phyloP scores from a whole-genome alignment of 805 yeast genomes.

The Wickerhamomyces chaumierensis region DNA sequence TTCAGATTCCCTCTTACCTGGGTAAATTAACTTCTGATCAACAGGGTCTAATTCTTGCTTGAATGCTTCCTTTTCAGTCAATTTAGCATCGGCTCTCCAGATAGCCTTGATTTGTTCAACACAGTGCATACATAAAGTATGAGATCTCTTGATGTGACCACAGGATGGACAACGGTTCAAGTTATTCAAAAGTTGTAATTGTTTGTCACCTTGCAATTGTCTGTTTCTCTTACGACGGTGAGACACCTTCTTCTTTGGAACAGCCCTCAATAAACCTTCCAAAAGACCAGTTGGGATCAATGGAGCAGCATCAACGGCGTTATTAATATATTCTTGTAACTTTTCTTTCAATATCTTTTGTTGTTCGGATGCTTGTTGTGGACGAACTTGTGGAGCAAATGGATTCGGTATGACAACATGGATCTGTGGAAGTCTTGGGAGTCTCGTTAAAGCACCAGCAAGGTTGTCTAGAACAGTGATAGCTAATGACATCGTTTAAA shows the following conservation, averaged over 20 bases:
- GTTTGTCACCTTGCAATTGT: constrained; percentile 73
- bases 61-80: constrained; percentile 17
- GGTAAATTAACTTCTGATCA: constrained; percentile 60
- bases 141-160: constrained; percentile 84
- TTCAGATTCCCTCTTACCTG: constrained; percentile 50
- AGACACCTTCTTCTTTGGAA: constrained; percentile 88
- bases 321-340: constrained; percentile 22
- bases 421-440: constrained; percentile 18
- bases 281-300: constrained; percentile 21
- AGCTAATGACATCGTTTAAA: background rate
- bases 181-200: constrained; percentile 61
- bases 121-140: constrained; percentile 88
- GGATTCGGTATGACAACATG: constrained; percentile 16
- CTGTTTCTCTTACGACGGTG: constrained; percentile 78
- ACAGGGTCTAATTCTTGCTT: constrained; percentile 32
- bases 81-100: constrained; percentile 42
- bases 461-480: constrained; percentile 8
- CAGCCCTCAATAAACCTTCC: constrained; percentile 75
- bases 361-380: constrained; percentile 3
- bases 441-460: constrained; percentile 4
- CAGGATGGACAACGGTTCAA: constrained; percentile 91
- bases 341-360: constrained; percentile 22
- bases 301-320: constrained; percentile 27
- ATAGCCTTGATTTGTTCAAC: constrained; percentile 67
- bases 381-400: constrained; percentile 4